phyloP scores from a whole-genome alignment of 2,329 filamentous ascomycete genomes.

The Epichloe typhina region DNA sequence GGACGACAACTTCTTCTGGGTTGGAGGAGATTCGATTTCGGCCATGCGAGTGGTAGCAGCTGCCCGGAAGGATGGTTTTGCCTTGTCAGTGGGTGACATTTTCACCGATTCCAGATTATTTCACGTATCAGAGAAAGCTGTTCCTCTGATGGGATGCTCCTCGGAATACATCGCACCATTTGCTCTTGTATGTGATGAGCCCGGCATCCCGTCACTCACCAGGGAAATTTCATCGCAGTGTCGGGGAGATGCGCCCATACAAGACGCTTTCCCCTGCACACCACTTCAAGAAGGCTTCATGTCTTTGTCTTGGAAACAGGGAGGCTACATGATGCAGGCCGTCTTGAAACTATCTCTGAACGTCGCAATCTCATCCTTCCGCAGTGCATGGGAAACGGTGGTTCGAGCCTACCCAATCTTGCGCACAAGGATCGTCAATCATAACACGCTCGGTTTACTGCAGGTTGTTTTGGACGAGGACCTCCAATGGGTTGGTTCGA shows the following conservation, averaged over 20 bases:
- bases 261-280: slow-evolving; percentile 18
- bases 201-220: background rate
- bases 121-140: background rate
- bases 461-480: slow-evolving; percentile 29
- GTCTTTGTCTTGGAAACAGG: slow-evolving; percentile 19
- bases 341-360: slow-evolving; percentile 6
- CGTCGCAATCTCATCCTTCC: slow-evolving; percentile 5
- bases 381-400: slow-evolving; percentile 7
- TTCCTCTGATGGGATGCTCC: background rate
- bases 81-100: slow-evolving; percentile 11
- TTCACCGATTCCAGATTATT: slow-evolving; percentile 9
- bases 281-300: slow-evolving; percentile 27
- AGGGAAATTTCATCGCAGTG: background rate
- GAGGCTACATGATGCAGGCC: slow-evolving; percentile 20
- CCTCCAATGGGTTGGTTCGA: slow-evolving; percentile 14
- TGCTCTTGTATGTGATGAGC: background rate
- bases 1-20: slow-evolving; percentile 14
- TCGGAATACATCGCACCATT: background rate
- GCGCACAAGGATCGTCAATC: slow-evolving; percentile 32
- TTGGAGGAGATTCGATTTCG: slow-evolving; percentile 18
- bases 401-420: slow-evolving; percentile 18
- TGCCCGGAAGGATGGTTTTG: slow-evolving; percentile 8
- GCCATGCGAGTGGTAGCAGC: slow-evolving; percentile 12
- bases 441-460: slow-evolving; percentile 24
- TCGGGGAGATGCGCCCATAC: background rate